Evolutionary conservation across 805 yeast species (phyloP), one percentile per base, ranked within the genome.

Genomic region (Yarrowia yakushimensis): DNA sequence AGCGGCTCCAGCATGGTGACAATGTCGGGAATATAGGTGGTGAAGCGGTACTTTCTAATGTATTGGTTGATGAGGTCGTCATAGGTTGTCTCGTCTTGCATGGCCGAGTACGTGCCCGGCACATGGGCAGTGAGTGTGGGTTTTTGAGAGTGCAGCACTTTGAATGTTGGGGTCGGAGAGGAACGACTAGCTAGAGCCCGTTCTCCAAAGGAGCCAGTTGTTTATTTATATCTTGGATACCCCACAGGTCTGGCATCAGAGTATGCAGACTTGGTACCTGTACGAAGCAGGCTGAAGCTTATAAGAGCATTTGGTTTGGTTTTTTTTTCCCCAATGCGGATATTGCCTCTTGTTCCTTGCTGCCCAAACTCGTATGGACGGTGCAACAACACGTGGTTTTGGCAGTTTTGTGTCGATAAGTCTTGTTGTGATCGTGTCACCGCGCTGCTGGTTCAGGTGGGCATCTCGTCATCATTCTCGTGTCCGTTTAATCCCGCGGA

Each of bases 1-100:
- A 25, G 59, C 2, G 59, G 59, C 25, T 52, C 59, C 43, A 52
- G 11, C 59, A 52, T 52, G 59, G 59, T 52, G 22, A 52, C 59
- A 36, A 52, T 52, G 33, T 52, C 59, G 13, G 59, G 33, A n/a
- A 52, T 52, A 39, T 52, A 52, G 6, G 59, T 52, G 22, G 59
- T 52, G 43, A 52, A 52, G 31, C 59, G 36, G 59, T 52, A 52
- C 43, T 52, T 52, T 23, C 25, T n/a, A 36, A 52, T 52, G 59
- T 52, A 52, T 18, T 34, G 43, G 43, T 52, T 52, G 59, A 52
- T 52, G 13, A 52, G 31, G 43, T 52, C 59, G 17, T 52, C 59
- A 22, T 36, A 52, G 22, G 59, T 50, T 22, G 57, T 52, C 31
- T 34, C 59, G 11, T 52, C 59, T 6, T 52, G 34, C 55, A 33